Evolutionary conservation across 257 asterid genomes (phyloP), one percentile per base, ranked within the genome.

Genomic region (Linaria vulgaris): DNA sequence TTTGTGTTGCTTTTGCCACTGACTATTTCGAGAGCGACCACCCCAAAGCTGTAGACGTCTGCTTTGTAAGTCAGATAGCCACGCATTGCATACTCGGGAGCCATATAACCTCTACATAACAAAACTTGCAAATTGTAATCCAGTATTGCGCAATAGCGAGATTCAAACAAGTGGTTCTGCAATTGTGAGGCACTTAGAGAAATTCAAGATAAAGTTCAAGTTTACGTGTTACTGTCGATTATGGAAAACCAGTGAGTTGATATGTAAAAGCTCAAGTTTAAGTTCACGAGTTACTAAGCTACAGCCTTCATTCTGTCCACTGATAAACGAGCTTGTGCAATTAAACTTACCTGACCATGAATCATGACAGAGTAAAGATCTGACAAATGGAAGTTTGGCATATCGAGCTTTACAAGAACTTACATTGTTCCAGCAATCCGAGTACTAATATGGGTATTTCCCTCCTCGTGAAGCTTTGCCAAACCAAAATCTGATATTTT

Each of bases 31-130:
- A 92, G 67, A 19, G 96, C 91, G 14, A 92, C 99, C n/a, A 92
- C 94, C 24, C 99, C 99, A 61, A 77, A 92, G 76, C 99, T 89
- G 81, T 89, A 92, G 44, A 91, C 95, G 56, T 91, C 98, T 61
- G 97, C 98, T 76, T 86, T 88, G 48, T 66, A 72, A 19, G 98
- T 91, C 31, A 91, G 76, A 68, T 83, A 80, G 30, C 96, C 97
- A 0, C 94, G 85, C 96, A 91, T 80, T 0, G 98, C 98, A 46
- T 91, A 91, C 59, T 91, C 98, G 5, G 98, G 98, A 56, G 98
- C 96, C 98, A 91, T 88, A 54, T 91, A 91, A 51, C 98, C 96
- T 66, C 98, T 91, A 83, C 71, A 76, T 47, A 37, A 48, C 67
- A 68, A 56, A 69, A 55, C 9, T 37, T 61, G 23, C 24, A 61